Percentiles rank a stretch among this genome's conserved stretches.
phyloP scores from a whole-genome alignment of 2,329 filamentous ascomycete species.

The Aureobasidium melanogenum region DNA sequence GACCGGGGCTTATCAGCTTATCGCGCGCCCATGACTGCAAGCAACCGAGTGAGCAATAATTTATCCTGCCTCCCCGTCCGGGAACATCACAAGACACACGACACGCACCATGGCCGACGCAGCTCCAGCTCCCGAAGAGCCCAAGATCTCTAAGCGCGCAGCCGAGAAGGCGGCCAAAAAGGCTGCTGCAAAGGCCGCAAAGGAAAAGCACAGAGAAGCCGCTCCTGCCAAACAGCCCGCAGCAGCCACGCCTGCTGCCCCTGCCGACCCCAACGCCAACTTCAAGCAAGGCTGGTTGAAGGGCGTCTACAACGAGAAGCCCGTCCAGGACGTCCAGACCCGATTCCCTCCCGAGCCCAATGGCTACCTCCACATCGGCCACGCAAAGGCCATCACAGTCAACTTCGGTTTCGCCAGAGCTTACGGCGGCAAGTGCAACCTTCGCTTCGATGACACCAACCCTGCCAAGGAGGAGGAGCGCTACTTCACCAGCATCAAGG shows the following conservation, averaged over 20 bases:
- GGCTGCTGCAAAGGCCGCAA: slow-evolving; percentile 36
- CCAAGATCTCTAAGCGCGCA: slow-evolving; percentile 38
- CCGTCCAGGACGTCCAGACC: slow-evolving; percentile 36
- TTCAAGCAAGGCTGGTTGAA: slow-evolving; percentile 43
- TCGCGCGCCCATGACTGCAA: neutral
- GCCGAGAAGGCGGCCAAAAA: slow-evolving; percentile 43
- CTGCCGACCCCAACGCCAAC: slow-evolving; percentile 30
- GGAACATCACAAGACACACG: neutral
- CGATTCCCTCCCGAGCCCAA: slow-evolving; percentile 60
- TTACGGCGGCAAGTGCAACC: slow-evolving; percentile 67
- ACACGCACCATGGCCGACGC: slow-evolving; percentile 22
- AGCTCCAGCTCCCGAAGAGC: slow-evolving; percentile 18
- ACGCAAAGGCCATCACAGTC: slow-evolving; percentile 89
- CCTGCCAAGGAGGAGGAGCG: slow-evolving; percentile 85
- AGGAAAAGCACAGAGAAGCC: slow-evolving; percentile 32
- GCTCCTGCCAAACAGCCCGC: slow-evolving; percentile 18
- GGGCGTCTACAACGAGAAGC: slow-evolving; percentile 42
- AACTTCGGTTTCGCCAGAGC: slow-evolving; percentile 91
- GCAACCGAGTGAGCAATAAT: neutral
- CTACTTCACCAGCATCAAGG: slow-evolving; percentile 82
- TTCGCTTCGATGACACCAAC: slow-evolving; percentile 91
- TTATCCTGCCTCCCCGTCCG: neutral
- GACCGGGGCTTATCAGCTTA: neutral
- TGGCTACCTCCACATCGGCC: slow-evolving; percentile 86
- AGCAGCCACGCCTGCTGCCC: slow-evolving; percentile 12